These are phyloP conservation scores for Xylaria venustula DNA, from an alignment of 495 filamentous ascomycete genomes.

Conservation along the genomic window DNA sequence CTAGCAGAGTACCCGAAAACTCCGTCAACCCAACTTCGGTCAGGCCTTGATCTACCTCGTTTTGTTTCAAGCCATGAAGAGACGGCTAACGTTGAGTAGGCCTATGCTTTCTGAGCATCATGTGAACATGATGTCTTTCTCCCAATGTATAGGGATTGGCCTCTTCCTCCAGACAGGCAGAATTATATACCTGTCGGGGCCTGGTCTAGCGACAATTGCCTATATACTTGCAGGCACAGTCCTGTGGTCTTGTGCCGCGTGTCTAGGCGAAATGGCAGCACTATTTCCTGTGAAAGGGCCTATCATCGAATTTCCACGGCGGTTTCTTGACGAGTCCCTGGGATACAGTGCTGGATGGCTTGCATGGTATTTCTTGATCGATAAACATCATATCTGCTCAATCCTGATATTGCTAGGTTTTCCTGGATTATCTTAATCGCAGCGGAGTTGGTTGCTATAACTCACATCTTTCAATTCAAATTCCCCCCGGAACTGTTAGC, in stretches of 20 bases:
- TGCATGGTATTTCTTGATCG: slow-evolving; percentile 41
- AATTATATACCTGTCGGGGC: slow-evolving; percentile 38
- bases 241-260: slow-evolving; percentile 44
- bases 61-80: not conserved
- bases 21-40: not conserved
- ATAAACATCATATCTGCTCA: no score
- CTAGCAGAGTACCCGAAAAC: not conserved
- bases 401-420: slow-evolving; percentile 28
- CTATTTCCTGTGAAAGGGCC: slow-evolving; percentile 44
- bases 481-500: slow-evolving; percentile 29
- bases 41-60: not conserved
- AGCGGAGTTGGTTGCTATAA: slow-evolving; percentile 35
- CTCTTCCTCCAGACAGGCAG: slow-evolving; percentile 40
- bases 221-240: slow-evolving; percentile 36
- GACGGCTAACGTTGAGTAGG: slow-evolving; percentile 5
- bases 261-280: slow-evolving; percentile 44
- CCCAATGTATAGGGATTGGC: slow-evolving; percentile 34
- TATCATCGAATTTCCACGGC: slow-evolving; percentile 39
- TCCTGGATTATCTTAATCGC: slow-evolving; percentile 33
- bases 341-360: slow-evolving; percentile 47
- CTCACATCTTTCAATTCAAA: slow-evolving; percentile 38
- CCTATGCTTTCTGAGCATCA: slow-evolving; percentile 29
- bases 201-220: slow-evolving; percentile 36
- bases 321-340: slow-evolving; percentile 41
- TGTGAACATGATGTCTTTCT: slow-evolving; percentile 45